Conservation (phyloP, 1,284 basidiomycete genomes). For the Moesziomyces antarcticus region DNA sequence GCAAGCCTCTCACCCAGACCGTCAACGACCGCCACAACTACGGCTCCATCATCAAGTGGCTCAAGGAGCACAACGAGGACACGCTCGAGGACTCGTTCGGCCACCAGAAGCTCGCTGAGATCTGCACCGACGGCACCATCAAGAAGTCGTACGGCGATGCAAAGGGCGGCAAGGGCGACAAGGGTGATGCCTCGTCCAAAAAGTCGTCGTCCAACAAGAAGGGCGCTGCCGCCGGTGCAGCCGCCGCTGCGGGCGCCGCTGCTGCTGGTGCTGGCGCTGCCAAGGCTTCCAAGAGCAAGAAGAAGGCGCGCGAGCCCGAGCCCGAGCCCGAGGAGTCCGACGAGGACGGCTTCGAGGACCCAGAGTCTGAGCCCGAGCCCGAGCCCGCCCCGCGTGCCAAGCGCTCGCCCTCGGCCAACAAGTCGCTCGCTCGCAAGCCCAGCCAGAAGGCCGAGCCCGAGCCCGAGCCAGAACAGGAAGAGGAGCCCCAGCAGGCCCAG, state of each 20-base stretch:
- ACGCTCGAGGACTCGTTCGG: slow-evolving; percentile 63
- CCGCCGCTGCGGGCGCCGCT: slow-evolving; percentile 37
- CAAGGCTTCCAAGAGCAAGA: slow-evolving; percentile 47
- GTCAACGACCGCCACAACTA: slow-evolving; percentile 63
- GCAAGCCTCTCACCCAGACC: slow-evolving; percentile 50
- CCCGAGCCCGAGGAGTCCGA: slow-evolving; percentile 22
- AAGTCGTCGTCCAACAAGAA: slow-evolving; percentile 37
- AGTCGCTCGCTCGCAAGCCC: slow-evolving; percentile 40
- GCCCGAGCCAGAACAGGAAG: slow-evolving; percentile 34
- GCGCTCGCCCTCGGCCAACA: slow-evolving; percentile 25
- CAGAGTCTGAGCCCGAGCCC: slow-evolving; percentile 28
- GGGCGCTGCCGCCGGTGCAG: slow-evolving; percentile 32
- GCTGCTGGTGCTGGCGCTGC: slow-evolving; percentile 18
- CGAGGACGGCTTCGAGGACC: slow-evolving; percentile 26
- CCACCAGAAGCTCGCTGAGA: slow-evolving; percentile 44
- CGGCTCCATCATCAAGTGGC: slow-evolving; percentile 63
- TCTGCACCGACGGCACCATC: slow-evolving; percentile 47
- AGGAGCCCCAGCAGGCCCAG: slow-evolving; percentile 38
- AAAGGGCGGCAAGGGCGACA: slow-evolving; percentile 11
- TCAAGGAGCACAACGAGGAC: slow-evolving; percentile 64
- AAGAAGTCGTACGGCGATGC: slow-evolving; percentile 38
- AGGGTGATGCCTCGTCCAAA: slow-evolving; percentile 12
- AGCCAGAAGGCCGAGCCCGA: slow-evolving; percentile 33
- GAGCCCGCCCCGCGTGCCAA: slow-evolving; percentile 21
- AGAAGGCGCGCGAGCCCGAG: slow-evolving; percentile 41